Base-by-base conservation (phyloP, 768 basidiomycete genomes). In the Suillus spraguei region DNA sequence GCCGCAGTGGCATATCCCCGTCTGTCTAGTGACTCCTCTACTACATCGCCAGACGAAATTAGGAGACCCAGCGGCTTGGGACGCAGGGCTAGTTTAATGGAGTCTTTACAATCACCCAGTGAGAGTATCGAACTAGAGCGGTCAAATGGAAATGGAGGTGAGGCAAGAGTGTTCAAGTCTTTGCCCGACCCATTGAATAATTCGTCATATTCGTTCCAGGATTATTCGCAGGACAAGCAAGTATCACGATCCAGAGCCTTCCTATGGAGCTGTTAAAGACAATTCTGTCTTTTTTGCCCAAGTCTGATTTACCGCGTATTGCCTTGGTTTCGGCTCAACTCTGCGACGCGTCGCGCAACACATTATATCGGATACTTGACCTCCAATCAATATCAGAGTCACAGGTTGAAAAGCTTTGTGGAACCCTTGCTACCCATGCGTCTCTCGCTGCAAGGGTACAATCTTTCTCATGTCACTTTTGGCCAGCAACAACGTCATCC, bases 1-100 rank as follows among this genome's bases (percentile, higher is more conserved):
- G 64, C 67, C 4, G 52, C 65, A 44, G 28, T 28, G 28, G 16
- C 59, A 14, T 66, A 74, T 41, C 62, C 75, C 1, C 64, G 73
- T 35, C 22, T 64, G n/a, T 75, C 74, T 16, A 70, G 63, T 60
- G 64, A 64, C 46, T 67, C 70, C 2, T 67, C 65, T 6, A 59
- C 68, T 9, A 58, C 60, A 13, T 68, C 71, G 33, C 76, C 75
- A 20, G 72, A 75, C 2, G 74, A 75, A 63, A 75, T 75, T 42
- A 72, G 74, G 39, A 71, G 73, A 16, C 74, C 74, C 11, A 75
- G 74, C 22, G 74, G 74, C 36, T 44, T 75, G 20, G 74, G 74
- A 36, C 66, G 75, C 54, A 70, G 75, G 3, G 74, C 74, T 3
- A 75, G 73, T 47, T 56, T 70, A 20, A 44, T 75, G 32, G 69